Conservation (phyloP, 1,284 basidiomycete genomes). For the Trichosporon coremiiforme region DNA sequence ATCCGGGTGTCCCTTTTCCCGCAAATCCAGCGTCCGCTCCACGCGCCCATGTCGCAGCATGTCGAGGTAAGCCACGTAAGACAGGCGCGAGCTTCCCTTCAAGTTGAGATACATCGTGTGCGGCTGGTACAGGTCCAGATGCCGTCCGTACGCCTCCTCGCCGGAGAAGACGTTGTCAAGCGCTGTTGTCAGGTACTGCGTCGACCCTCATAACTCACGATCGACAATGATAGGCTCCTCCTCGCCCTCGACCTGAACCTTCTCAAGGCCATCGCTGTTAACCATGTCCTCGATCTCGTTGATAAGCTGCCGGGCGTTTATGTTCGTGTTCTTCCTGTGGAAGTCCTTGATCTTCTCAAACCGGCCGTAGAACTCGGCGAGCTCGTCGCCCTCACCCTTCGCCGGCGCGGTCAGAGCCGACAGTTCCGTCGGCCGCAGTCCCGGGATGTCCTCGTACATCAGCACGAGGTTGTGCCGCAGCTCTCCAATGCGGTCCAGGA, state of each 20-base stretch:
- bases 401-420: slow-evolving; percentile 58
- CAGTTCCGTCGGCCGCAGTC: slow-evolving; percentile 57
- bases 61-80: slow-evolving; percentile 90
- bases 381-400: slow-evolving; percentile 64
- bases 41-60: slow-evolving; percentile 61
- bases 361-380: slow-evolving; percentile 91
- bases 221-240: slow-evolving; percentile 66
- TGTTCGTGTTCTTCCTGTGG: slow-evolving; percentile 90
- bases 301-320: slow-evolving; percentile 75
- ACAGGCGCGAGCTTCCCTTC: slow-evolving; percentile 74
- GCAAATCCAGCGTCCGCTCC: slow-evolving; percentile 68
- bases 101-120: slow-evolving; percentile 90
- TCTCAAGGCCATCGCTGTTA: slow-evolving; percentile 52
- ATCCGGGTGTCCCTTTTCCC: slow-evolving; percentile 71
- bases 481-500: slow-evolving; percentile 77
- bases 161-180: slow-evolving; percentile 89
- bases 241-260: slow-evolving; percentile 61
- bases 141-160: slow-evolving; percentile 92
- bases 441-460: slow-evolving; percentile 72
- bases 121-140: slow-evolving; percentile 86
- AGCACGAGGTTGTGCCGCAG: slow-evolving; percentile 68
- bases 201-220: slow-evolving; percentile 54
- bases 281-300: slow-evolving; percentile 74
- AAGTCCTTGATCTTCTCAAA: slow-evolving; percentile 93
- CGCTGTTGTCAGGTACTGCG: slow-evolving; percentile 61